Conservation (phyloP, 208 protist species). For the Acanthamoeba culbertsoni region DNA sequence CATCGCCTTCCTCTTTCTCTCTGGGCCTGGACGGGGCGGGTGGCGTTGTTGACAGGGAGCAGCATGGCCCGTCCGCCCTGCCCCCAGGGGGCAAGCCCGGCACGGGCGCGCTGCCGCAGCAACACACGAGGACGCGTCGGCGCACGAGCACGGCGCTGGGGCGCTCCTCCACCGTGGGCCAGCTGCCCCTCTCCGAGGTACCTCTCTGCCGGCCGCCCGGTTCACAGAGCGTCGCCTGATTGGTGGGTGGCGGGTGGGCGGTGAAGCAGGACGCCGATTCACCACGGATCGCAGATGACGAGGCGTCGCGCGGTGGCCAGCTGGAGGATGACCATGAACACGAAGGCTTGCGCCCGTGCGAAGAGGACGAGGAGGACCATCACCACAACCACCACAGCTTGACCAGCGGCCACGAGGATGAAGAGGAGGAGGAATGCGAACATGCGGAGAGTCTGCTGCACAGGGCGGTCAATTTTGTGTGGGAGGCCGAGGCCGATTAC, state of each 20-base stretch:
- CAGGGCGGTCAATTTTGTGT: slow-evolving; percentile 30
- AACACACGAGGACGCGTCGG: background rate
- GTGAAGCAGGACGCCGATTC: no score
- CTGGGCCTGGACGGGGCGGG: background rate
- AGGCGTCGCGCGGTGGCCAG: no score
- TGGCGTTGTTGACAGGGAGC: background rate
- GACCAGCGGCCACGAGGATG: background rate
- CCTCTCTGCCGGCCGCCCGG: no score
- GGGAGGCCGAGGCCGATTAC: slow-evolving; percentile 26
- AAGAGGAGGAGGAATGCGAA: background rate
- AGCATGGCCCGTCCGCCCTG: background rate
- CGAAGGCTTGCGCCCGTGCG: background rate
- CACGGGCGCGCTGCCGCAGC: background rate
- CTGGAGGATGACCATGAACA: background rate
- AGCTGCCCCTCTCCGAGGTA: background rate
- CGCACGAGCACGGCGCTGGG: background rate
- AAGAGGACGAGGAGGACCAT: background rate
- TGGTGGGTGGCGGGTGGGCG: no score
- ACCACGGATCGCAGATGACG: no score
- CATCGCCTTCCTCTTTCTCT: background rate
- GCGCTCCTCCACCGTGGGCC: background rate
- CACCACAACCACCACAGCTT: background rate
- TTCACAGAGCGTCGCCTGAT: no score
- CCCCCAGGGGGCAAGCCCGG: no score
- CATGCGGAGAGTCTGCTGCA: background rate